Base-by-base conservation (phyloP, 441 rosid species). In the Pelargonium australe region DNA sequence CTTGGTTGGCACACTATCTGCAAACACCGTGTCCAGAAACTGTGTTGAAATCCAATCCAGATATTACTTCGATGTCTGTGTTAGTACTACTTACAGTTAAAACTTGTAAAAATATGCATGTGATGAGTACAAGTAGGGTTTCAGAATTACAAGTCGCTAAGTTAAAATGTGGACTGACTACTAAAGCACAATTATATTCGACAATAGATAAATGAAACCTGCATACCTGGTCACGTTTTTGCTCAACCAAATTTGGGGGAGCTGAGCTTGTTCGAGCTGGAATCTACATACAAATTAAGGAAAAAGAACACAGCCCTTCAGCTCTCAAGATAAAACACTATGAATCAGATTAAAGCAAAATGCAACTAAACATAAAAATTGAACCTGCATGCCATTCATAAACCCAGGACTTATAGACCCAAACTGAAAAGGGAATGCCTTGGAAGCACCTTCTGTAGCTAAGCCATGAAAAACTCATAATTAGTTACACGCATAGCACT, bases 241-340 rank as follows among this genome's bases (percentile, higher is more conserved):
- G 98, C 83, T 95, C 99, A 66, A 92, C 98, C 89, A 95, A 81
- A 80, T 92, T 91, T 13, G 97, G 98, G 72, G 99, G 99, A 66
- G 97, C 98, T 66, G 99, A 95, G 83, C 86, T 88, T 63, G 98
- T 95, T 71, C 98, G 91, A 69, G 99, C 92, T 45, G 97, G 99
- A 84, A 92, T 81, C 99, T 95, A 77, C 11, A 58, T 5, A 73
- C 66, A 17, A 72, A 66, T 25, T 1, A 45, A 23, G 5, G 65
- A 67, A 34, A 25, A 74, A 71, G 49, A 72, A 37, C 45, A 78
- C 5, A 69, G 76, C 17, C 65, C 44, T 70, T 77, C 25, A 65
- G 73, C 65, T 20, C 55, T 63, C 45, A 37, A 70, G 9, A 19
- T 17, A 20, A 23, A 75, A 44, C 17, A 51, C 47, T 7, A 70